A percentile compares a stretch with the other conserved stretches of the same genome.
phyloP scores from a whole-genome alignment of 129 eudicot species.

The Mikania micrantha region DNA sequence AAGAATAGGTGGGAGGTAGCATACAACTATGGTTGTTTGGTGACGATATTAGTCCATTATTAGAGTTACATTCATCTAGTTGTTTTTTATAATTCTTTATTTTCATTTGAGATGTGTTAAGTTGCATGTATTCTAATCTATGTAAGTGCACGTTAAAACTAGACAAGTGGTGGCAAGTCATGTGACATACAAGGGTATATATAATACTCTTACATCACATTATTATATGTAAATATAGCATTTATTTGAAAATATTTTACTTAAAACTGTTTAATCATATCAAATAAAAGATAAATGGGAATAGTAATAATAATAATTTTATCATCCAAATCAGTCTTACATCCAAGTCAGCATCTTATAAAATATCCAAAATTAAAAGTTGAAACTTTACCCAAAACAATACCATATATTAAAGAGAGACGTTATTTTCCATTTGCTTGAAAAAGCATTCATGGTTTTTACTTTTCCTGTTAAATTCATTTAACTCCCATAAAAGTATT shows the following conservation, averaged over 20 bases:
- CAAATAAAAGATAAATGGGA: background rate
- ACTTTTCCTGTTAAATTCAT: background rate
- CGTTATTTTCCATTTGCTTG: background rate
- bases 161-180: too few species aligned
- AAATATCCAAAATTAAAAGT: background rate
- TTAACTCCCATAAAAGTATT: slow-evolving; percentile 5
- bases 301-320: background rate
- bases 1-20: too few species aligned
- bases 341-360: background rate
- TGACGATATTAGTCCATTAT: too few species aligned
- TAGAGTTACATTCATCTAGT: too few species aligned
- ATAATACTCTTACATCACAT: too few species aligned
- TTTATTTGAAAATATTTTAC: background rate
- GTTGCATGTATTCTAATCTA: too few species aligned
- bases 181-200: too few species aligned
- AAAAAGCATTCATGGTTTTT: background rate
- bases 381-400: background rate
- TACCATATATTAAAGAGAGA: background rate
- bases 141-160: too few species aligned
- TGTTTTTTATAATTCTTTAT: too few species aligned
- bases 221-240: too few species aligned
- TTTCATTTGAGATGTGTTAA: too few species aligned
- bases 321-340: background rate
- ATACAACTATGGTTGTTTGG: too few species aligned
- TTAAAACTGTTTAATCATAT: background rate